phyloP scores from a whole-genome alignment of 2,329 filamentous ascomycete species.

The Cladosporium austrohemisphaericum region DNA sequence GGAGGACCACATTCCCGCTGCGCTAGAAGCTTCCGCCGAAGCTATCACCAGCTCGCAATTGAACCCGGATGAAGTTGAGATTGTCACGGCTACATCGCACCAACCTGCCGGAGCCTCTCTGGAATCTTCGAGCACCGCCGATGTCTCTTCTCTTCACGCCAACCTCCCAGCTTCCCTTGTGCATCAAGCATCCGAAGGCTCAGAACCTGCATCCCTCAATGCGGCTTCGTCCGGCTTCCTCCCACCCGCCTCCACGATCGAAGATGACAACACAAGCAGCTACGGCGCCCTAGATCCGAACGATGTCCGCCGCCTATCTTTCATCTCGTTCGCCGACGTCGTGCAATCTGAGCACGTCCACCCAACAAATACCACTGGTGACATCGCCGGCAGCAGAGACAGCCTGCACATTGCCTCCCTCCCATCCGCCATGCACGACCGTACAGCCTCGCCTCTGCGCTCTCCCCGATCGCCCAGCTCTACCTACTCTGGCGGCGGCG shows the following conservation, averaged over 20 bases:
- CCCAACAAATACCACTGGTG: conserved; percentile 17
- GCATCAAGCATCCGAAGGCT: conserved; percentile 19
- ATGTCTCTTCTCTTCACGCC: conserved; percentile 24
- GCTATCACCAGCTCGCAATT: conserved; percentile 85
- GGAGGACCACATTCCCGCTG: conserved; percentile 88
- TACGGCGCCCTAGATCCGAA: conserved; percentile 73
- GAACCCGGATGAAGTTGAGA: conserved; percentile 86
- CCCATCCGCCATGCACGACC: conserved; percentile 45
- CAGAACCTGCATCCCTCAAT: conserved; percentile 65
- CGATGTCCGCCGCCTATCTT: conserved; percentile 80
- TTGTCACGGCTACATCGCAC: conserved; percentile 80
- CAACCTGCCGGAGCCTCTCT: conserved; percentile 67
- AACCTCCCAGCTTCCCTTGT: conserved; percentile 11
- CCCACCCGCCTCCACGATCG: conserved; percentile 44
- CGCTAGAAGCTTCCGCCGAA: conserved; percentile 84
- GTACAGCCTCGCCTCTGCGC: conserved; percentile 75
- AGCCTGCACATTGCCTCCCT: conserved; percentile 53
- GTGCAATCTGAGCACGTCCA: conserved; percentile 72
- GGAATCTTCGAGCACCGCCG: conserved; percentile 30
- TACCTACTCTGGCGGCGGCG: conserved; percentile 16
- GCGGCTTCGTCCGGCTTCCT: conserved; percentile 74
- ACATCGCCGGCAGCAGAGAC: conserved; percentile 55
- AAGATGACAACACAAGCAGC: conserved; percentile 64
- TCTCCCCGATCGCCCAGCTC: conserved; percentile 54
- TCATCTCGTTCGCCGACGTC: conserved; percentile 95